Evolutionary conservation across 257 asterid genomes (phyloP).

Genomic region (Gynochthodes officinalis): DNA sequence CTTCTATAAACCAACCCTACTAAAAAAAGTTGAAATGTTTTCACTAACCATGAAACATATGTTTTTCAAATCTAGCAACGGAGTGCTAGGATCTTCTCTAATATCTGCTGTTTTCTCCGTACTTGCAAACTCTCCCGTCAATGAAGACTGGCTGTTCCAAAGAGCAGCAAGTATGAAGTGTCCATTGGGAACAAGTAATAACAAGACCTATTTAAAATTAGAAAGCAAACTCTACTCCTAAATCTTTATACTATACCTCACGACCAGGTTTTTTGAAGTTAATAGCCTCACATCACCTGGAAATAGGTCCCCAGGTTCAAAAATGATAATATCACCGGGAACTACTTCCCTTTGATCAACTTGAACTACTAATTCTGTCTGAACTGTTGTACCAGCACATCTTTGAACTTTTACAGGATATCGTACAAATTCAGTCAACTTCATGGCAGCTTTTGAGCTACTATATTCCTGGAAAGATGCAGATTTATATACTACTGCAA

Average conservation of each 20-base stretch:
- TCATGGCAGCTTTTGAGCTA: constrained; percentile 25
- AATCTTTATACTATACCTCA: constrained; percentile 4
- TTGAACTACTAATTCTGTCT: constrained; percentile 23
- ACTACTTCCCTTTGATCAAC: constrained; percentile 23
- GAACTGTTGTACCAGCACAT: constrained; percentile 26
- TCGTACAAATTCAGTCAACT: constrained; percentile 16
- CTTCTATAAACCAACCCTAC: background rate
- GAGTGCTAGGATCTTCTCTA: constrained; percentile 21
- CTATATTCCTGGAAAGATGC: constrained; percentile 14
- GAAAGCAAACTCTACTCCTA: background rate
- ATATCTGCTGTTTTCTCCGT: constrained; percentile 23
- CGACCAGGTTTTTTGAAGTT: constrained; percentile 21
- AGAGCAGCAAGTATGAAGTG: background rate
- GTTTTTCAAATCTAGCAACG: constrained; percentile 23
- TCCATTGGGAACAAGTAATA: background rate
- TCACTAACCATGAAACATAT: constrained; percentile 26
- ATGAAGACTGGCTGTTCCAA: constrained; percentile 22
- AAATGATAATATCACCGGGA: constrained; percentile 19
- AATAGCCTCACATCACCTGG: constrained; percentile 26
- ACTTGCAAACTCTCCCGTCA: constrained; percentile 24
- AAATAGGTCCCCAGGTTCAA: constrained; percentile 26
- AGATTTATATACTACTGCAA: background rate
- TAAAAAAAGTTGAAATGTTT: background rate
- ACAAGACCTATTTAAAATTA: background rate
- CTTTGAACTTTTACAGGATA: constrained; percentile 22